phyloP scores from a whole-genome alignment of 106 monocot species.

The Dendrobium officinale region DNA sequence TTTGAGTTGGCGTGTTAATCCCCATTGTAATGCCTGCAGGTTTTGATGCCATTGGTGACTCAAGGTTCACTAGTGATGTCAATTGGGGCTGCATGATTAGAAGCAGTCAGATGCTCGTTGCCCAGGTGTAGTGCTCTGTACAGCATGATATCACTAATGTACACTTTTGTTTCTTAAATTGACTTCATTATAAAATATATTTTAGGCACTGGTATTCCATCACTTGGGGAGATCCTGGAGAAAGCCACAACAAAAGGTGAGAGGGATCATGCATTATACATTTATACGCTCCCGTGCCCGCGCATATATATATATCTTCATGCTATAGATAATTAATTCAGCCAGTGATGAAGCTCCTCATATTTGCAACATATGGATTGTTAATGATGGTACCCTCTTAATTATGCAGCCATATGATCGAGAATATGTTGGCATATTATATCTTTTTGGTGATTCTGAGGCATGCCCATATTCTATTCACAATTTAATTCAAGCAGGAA shows the following conservation, averaged over 20 bases:
- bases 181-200: slow-evolving; percentile 6
- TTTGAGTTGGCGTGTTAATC: background rate
- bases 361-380: slow-evolving; percentile 29
- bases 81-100: slow-evolving; percentile 99
- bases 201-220: slow-evolving; percentile 80
- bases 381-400: slow-evolving; percentile 28
- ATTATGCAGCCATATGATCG: slow-evolving; percentile 80
- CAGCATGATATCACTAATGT: background rate
- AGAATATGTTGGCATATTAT: slow-evolving; percentile 60
- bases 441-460: slow-evolving; percentile 80
- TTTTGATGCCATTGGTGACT: slow-evolving; percentile 72
- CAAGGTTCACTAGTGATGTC: slow-evolving; percentile 79
- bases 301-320: background rate
- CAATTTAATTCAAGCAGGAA: slow-evolving; percentile 88
- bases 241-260: slow-evolving; percentile 66
- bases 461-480: slow-evolving; percentile 68
- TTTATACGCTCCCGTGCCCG: background rate
- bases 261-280: slow-evolving; percentile 6
- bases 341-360: slow-evolving; percentile 14
- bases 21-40: slow-evolving; percentile 31
- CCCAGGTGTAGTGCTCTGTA: slow-evolving; percentile 45
- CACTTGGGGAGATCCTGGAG: slow-evolving; percentile 92
- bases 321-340: background rate
- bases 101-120: slow-evolving; percentile 99
- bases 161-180: background rate